Percentiles rank a stretch among this genome's conserved stretches.
Conservation (phyloP, 805 yeast species). For the Jamesozyma lodderae region DNA sequence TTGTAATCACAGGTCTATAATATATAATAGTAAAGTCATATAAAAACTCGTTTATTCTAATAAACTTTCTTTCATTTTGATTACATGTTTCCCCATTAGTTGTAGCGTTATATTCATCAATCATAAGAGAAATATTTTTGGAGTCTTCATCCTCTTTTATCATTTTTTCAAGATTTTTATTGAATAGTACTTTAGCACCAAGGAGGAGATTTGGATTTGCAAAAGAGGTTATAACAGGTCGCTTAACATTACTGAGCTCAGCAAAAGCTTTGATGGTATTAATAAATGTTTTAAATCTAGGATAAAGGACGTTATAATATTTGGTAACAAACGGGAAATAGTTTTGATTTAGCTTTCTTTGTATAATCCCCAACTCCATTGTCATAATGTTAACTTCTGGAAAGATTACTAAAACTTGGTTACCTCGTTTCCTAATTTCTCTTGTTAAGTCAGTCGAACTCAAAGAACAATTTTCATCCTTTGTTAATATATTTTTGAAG, state of each 20-base stretch:
- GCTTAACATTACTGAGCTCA: slow-evolving; percentile 23
- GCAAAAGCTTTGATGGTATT: slow-evolving; percentile 37
- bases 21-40: slow-evolving; percentile 33
- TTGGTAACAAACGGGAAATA: slow-evolving; percentile 46
- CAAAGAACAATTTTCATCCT: slow-evolving; percentile 62
- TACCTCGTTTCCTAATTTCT: slow-evolving; percentile 25
- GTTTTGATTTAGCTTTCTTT: slow-evolving; percentile 45
- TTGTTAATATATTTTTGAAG: slow-evolving; percentile 38
- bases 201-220: neutral
- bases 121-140: neutral
- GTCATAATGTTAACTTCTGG: slow-evolving; percentile 79
- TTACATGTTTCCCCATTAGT: neutral
- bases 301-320: slow-evolving; percentile 59
- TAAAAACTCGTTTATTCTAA: slow-evolving; percentile 13
- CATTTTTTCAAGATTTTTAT: neutral
- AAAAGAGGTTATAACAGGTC: neutral
- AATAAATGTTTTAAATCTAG: slow-evolving; percentile 56
- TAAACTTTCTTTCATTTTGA: neutral
- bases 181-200: slow-evolving; percentile 1
- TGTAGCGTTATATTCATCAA: neutral
- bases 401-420: slow-evolving; percentile 60
- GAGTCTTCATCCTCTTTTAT: neutral
- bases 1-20: slow-evolving; percentile 25
- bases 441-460: slow-evolving; percentile 24
- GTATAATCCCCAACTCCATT: slow-evolving; percentile 37